These are phyloP conservation scores for Effrenium voratum DNA, from an alignment of 73 alveolate species.

Conservation along the genomic window DNA sequence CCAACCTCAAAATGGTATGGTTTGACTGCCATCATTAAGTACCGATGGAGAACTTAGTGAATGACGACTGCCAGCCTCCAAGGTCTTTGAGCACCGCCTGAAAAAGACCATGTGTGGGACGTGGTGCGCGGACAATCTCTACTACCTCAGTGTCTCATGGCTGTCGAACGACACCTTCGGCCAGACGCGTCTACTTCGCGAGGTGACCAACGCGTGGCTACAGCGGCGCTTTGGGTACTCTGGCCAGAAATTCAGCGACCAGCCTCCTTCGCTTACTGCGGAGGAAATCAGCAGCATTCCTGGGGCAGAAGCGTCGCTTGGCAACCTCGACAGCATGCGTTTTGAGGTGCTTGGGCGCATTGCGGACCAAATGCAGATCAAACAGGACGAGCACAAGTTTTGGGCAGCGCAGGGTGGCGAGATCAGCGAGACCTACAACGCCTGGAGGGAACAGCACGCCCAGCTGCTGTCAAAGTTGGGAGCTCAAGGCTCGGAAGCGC, in stretches of 20 bases:
- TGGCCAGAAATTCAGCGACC: not conserved
- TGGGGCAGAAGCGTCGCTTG: not conserved
- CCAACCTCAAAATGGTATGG: too few relatives aligned
- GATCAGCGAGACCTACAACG: not conserved
- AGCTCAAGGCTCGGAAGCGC: too few relatives aligned
- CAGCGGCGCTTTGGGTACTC: not conserved
- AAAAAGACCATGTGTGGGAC: not conserved
- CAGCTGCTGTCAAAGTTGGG: not conserved
- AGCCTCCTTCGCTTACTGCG: not conserved
- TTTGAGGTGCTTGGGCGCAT: not conserved
- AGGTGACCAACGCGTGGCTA: not conserved
- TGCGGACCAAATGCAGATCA: not conserved
- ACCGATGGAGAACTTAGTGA: too few relatives aligned
- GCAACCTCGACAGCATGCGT: not conserved
- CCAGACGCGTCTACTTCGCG: not conserved
- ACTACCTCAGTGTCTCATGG: constrained; percentile 17
- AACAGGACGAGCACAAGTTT: not conserved
- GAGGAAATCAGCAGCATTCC: constrained; percentile 27
- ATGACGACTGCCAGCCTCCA: not conserved
- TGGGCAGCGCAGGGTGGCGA: not conserved
- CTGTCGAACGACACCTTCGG: constrained; percentile 11
- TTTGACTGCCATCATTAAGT: too few relatives aligned
- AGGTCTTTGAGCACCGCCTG: constrained; percentile 12
- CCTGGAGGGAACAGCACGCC: not conserved
- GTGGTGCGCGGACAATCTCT: not conserved